A percentile compares a stretch with the other conserved stretches of the same genome.
phyloP scores from a whole-genome alignment of 768 basidiomycete species.

The Coprinopsis cinerea region DNA sequence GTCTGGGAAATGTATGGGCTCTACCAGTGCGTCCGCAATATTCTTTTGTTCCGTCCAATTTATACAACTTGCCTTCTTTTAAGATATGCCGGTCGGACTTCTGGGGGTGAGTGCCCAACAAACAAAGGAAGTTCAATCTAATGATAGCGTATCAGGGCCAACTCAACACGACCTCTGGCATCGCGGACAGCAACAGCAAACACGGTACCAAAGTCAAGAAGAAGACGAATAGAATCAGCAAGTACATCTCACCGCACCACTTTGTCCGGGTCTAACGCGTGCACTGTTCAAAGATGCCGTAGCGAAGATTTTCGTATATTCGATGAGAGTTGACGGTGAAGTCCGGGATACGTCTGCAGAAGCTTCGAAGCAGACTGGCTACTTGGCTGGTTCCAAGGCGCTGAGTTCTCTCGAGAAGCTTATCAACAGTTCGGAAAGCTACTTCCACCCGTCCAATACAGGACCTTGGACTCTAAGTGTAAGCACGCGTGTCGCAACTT shows the following conservation, averaged over 20 bases:
- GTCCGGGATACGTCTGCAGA: conserved; percentile 30
- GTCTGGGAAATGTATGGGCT: conserved; percentile 74
- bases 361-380: conserved; percentile 39
- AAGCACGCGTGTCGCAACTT: conserved; percentile 16
- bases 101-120: conserved; percentile 41
- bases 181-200: conserved; percentile 54
- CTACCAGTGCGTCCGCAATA: conserved; percentile 53
- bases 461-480: conserved; percentile 75
- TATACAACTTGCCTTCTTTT: conserved; percentile 3
- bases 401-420: conserved; percentile 83
- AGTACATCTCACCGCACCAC: conserved; percentile 16
- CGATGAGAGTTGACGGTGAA: conserved; percentile 78
- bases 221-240: conserved; percentile 56
- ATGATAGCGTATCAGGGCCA: conserved; percentile 39
- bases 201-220: conserved; percentile 69
- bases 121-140: background rate
- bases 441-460: conserved; percentile 93
- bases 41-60: background rate
- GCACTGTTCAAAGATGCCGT: conserved; percentile 59
- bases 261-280: conserved; percentile 5
- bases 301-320: conserved; percentile 83
- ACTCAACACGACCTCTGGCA: conserved; percentile 47
- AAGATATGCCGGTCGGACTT: conserved; percentile 70
- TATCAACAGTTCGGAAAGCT: conserved; percentile 87
- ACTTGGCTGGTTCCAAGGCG: conserved; percentile 79